These are phyloP conservation scores for Paecilomyces variotii DNA, from an alignment of 2,329 filamentous ascomycete genomes.

Conservation along the genomic window DNA sequence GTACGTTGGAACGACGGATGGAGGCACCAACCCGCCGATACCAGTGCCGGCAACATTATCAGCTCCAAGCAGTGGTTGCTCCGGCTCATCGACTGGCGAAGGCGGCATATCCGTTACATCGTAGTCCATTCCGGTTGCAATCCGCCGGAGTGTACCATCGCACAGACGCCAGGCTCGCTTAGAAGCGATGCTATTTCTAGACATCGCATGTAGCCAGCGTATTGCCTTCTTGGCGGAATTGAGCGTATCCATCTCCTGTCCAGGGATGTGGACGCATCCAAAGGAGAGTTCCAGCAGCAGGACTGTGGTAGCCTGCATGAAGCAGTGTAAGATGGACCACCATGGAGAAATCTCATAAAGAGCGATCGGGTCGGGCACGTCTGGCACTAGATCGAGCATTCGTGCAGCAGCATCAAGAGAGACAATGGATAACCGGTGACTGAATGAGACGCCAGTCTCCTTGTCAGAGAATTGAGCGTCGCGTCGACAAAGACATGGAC, in stretches of 20 bases:
- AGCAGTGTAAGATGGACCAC: slow-evolving; percentile 39
- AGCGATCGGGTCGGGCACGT: slow-evolving; percentile 32
- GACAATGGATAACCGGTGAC: slow-evolving; percentile 29
- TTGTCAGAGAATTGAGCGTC: slow-evolving; percentile 24
- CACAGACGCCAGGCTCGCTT: slow-evolving; percentile 37
- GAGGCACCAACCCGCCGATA: neutral
- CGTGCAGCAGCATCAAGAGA: slow-evolving; percentile 32
- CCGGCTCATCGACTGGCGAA: slow-evolving; percentile 10
- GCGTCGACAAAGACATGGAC: slow-evolving; percentile 39
- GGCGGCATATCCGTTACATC: slow-evolving; percentile 27
- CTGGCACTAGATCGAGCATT: slow-evolving; percentile 35
- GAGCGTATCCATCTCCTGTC: slow-evolving; percentile 30
- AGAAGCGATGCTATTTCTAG: slow-evolving; percentile 30
- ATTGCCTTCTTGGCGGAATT: slow-evolving; percentile 32
- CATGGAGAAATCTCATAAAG: slow-evolving; percentile 35
- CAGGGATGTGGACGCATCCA: slow-evolving; percentile 35
- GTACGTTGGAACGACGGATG: slow-evolving; percentile 1
- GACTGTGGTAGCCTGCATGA: slow-evolving; percentile 38
- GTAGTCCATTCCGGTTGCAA: slow-evolving; percentile 26
- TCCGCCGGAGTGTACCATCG: slow-evolving; percentile 25
- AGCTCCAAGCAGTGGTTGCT: slow-evolving; percentile 4
- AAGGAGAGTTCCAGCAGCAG: slow-evolving; percentile 41
- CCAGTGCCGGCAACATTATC: neutral
- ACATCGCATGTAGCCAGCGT: slow-evolving; percentile 36
- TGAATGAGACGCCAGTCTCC: slow-evolving; percentile 20